phyloP scores from a whole-genome alignment of 139 green algal genomes.

The Volvox reticuliferus region DNA sequence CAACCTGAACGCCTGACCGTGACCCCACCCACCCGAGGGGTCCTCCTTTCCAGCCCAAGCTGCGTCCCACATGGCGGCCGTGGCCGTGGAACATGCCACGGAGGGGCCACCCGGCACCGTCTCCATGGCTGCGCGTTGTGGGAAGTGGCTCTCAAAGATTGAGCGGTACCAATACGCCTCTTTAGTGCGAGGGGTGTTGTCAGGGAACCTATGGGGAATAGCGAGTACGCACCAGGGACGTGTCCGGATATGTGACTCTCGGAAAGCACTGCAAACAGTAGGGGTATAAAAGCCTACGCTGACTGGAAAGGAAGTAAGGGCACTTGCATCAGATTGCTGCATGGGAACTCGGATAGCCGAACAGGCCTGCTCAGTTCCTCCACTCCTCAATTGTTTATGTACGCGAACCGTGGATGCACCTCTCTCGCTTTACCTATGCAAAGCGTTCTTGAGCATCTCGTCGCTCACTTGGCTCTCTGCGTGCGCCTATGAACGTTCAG shows the following conservation, averaged over 20 bases:
- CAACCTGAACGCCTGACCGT: too few species aligned
- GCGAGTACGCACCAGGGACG: too few species aligned
- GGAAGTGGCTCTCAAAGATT: conserved; percentile 94
- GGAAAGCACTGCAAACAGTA: too few species aligned
- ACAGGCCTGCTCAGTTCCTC: too few species aligned
- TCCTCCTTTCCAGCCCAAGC: conserved; percentile 68
- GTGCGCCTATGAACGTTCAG: conserved; percentile 32
- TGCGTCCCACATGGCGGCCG: conserved; percentile 71
- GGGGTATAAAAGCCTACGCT: too few species aligned
- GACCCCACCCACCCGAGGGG: conserved; percentile 51
- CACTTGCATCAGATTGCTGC: too few species aligned
- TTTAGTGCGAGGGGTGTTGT: conserved; percentile 89
- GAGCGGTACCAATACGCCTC: conserved; percentile 94
- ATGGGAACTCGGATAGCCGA: too few species aligned
- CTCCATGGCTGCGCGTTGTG: conserved; percentile 60
- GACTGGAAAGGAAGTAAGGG: too few species aligned
- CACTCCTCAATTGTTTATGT: too few species aligned
- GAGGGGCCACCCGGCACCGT: conserved; percentile 64
- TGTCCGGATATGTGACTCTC: too few species aligned
- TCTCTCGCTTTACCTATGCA: conserved; percentile 28
- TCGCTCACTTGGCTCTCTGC: conserved; percentile 64
- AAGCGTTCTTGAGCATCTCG: conserved; percentile 51
- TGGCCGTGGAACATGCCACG: conserved; percentile 72
- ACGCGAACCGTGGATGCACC: background rate
- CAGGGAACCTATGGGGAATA: conserved; percentile 77